Evolutionary conservation across 805 yeast species (phyloP), one percentile per base, ranked within the genome.

Genomic region (Candida awuae): DNA sequence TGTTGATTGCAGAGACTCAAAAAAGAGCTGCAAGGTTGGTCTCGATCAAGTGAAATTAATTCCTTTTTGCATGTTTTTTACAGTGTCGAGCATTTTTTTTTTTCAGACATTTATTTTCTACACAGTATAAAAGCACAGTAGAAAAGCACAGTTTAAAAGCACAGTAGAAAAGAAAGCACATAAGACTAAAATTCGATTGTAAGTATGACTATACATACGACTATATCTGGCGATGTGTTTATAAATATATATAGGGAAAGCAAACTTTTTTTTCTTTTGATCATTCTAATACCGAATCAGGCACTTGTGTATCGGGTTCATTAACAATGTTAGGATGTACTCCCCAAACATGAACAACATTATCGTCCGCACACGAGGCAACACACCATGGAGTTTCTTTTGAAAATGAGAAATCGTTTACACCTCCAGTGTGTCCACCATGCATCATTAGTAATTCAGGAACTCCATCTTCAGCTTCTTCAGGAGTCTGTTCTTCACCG

Each of bases 381-480:
- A 82, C 52, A 28, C 84, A 70, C 88, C 90, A 84, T n/a, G 84
- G 84, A 42, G 77, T 68, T 48, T 67, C 75, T 6, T 79, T 77
- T 53, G 78, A 80, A 68, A 84, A 78, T 25, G 77, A 71, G 48
- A 84, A 66, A 55, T 84, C 94, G 31, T 79, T 77, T 14, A 84
- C 79, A 6, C 80, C 68, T 14, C 85, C 80, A 15, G 87, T 79
- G 54, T 86, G 95, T 16, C 95, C 95, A 28, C 94, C 94, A 55
- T 86, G 95, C 80, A 86, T 82, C 87, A 85, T 82, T 50, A 85
- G 66, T 26, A 86, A 61, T 57, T 86, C 96, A 4, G 95, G 90
- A 20, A 82, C 82, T 29, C 94, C 96, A 52, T 86, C 96, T 47
- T 83, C 94, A 22, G 86, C 83, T 54, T 86, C 95, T 49, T 85